A percentile compares a stretch with the other conserved stretches of the same genome.
phyloP scores from a whole-genome alignment of 2,329 filamentous ascomycete species.

The Rutstroemia sydowiana region DNA sequence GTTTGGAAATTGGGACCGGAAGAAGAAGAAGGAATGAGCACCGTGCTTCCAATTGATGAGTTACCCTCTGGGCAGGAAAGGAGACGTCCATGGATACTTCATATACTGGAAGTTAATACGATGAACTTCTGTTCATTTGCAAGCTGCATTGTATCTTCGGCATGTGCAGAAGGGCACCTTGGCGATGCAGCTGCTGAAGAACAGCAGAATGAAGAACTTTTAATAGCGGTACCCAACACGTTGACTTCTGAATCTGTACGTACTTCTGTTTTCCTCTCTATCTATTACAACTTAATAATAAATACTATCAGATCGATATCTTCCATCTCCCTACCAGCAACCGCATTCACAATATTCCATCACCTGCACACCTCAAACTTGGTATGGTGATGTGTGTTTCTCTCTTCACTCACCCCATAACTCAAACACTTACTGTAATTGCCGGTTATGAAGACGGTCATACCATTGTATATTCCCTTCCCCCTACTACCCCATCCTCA shows the following conservation, averaged over 20 bases:
- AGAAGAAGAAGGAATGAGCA: constrained; percentile 60
- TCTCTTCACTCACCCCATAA: constrained; percentile 42
- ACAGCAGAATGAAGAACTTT: constrained; percentile 34
- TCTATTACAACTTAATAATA: not conserved
- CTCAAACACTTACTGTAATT: constrained; percentile 51
- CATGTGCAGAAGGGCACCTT: not conserved
- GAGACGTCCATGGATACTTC: constrained; percentile 74
- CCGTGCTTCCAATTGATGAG: constrained; percentile 62
- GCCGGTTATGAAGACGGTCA: constrained; percentile 84
- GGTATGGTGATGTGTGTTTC: constrained; percentile 87
- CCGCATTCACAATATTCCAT: constrained; percentile 53
- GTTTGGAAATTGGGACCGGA: constrained; percentile 67
- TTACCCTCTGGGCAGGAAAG: constrained; percentile 32
- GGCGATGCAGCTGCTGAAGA: not conserved
- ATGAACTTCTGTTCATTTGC: constrained; percentile 92
- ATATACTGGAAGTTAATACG: constrained; percentile 79
- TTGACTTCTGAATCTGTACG: constrained; percentile 62
- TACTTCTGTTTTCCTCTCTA: constrained; percentile 4
- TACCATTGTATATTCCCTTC: constrained; percentile 50
- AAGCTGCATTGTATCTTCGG: not conserved
- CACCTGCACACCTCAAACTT: constrained; percentile 38
- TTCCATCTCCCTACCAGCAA: constrained; percentile 71
- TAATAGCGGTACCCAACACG: constrained; percentile 77
- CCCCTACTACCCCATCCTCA: not conserved
- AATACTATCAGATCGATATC: constrained; percentile 57